Evolutionary conservation across 2,329 filamentous ascomycete genomes (phyloP), one percentile per base, ranked within the genome.

Genomic region (Leptodontidium sp.): DNA sequence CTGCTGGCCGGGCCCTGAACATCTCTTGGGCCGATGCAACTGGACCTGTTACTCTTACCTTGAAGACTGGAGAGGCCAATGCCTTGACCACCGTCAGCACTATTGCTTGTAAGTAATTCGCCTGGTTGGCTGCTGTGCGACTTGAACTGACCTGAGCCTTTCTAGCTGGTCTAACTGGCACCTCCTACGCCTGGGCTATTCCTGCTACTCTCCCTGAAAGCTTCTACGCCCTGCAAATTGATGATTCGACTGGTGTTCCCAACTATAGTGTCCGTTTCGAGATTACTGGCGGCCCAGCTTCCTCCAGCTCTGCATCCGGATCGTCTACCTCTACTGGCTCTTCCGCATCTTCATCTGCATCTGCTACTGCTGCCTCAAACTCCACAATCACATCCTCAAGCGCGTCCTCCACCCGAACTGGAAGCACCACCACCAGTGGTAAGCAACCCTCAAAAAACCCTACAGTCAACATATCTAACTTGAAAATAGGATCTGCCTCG

Each of bases 251-350:
- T 17, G 35, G 35, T 1, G 61, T 17, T 3, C 61, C 62, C 45
- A 78, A 78, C 72, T 78, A 75, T 70, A 73, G 71, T 58, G 24
- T 68, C 9, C 71, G 75, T 65, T 77, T 78, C 67, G 50, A 69
- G 29, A 57, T 77, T n/a, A 68, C 69, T 38, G 75, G 74, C 35
- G 72, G 69, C 24, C 52, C 68, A 47, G 52, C 61, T 24, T 35
- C 68, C 15, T 53, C 73, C 32, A 64, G 66, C 32, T 55, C 71
- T 26, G 52, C 64, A 5, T 64, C 72, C 38, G 29, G 32, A 8
- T 68, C 71, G 26, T 17, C 64, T 15, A 49, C 64, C 14, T 57
- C 55, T 7, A 59, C 64, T 26, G 21, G 45, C 21, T 53, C 53
- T 21, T 53, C 69, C 35, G 53, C 66, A 8, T 62, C 67, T 24